Base-by-base conservation (phyloP, 1,284 basidiomycete genomes). In the Cryptococcus floricola region DNA sequence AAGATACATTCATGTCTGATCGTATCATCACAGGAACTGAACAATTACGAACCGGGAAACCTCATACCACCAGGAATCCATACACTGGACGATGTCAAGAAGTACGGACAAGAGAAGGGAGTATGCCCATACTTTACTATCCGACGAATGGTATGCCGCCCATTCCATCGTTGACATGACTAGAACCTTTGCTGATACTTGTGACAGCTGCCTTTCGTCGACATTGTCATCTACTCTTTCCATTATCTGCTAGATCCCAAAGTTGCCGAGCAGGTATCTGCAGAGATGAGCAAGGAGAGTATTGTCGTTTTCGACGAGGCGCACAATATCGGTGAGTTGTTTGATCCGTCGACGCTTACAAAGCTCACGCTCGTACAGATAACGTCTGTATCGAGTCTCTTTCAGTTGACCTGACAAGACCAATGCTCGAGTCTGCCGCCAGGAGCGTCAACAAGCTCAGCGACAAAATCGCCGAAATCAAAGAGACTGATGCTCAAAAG, bases 241-340 rank as follows among this genome's bases (percentile, higher is more conserved):
- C 96, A 98, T 76, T 99, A 99, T 74, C 82, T 99, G 25, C 84
- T 99, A 45, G 96, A 99, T 78, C 96, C 96, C 0, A 99, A 99
- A 78, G 93, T 99, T 42, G 96, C 96, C 0, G 95, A 98, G 68
- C 94, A 98, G 79, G 96, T 99, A 13, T 98, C 94, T 6, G 94
- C 92, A 69, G 95, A 98, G 73, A 83, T 98, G 79, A 91, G 89
- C 34, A 98, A 98, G 67, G 96, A 98, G 73, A 87, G 92, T 44
- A 99, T 99, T 56, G 94, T 99, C 46, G 94, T 99, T 0, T 99
- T 99, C 69, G 96, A 99, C 73, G 96, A 99, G 76, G 96, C 96
- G 8, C 96, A 99, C 79, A 99, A 99, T 73, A 99, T 99, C 57
- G 93, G 91, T 92, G 64, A 59, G 82, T 69, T 31, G 18, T 5